Conservation (phyloP, 306 rosid genomes). For the Vachellia pachyceras region DNA sequence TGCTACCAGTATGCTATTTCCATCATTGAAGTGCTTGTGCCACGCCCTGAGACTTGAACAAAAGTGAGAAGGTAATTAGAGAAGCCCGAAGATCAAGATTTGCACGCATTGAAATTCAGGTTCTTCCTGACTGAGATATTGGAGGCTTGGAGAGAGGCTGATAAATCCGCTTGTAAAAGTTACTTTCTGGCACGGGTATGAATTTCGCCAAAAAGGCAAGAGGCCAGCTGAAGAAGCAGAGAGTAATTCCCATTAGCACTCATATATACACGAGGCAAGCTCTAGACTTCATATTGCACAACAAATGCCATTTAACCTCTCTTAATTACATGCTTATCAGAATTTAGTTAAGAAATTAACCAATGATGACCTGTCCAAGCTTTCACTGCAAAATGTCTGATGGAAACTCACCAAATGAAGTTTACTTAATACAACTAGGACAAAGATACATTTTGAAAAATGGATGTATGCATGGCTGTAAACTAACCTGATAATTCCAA, state of each 20-base stretch:
- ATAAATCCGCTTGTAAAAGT: not conserved
- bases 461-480: not conserved
- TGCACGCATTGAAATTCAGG: slow-evolving; percentile 17
- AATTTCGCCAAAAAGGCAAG: slow-evolving; percentile 80
- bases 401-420: not conserved
- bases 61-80: not conserved
- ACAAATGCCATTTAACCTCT: not conserved
- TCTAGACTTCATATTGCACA: not conserved
- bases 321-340: slow-evolving; percentile 5
- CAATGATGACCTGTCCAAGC: not conserved
- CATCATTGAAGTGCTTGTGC: not conserved
- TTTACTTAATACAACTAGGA: not conserved
- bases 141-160: not conserved
- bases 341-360: slow-evolving; percentile 9
- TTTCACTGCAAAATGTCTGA: slow-evolving; percentile 10
- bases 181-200: slow-evolving; percentile 66
- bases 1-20: slow-evolving; percentile 4
- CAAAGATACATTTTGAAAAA: slow-evolving; percentile 12
- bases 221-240: slow-evolving; percentile 73
- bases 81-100: slow-evolving; percentile 1
- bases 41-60: not conserved
- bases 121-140: not conserved
- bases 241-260: slow-evolving; percentile 12
- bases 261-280: not conserved
- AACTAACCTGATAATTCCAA: slow-evolving; percentile 75